Evolutionary conservation across 352 stramenopile genomes (phyloP).

Genomic region (Aphanomyces invadans): DNA sequence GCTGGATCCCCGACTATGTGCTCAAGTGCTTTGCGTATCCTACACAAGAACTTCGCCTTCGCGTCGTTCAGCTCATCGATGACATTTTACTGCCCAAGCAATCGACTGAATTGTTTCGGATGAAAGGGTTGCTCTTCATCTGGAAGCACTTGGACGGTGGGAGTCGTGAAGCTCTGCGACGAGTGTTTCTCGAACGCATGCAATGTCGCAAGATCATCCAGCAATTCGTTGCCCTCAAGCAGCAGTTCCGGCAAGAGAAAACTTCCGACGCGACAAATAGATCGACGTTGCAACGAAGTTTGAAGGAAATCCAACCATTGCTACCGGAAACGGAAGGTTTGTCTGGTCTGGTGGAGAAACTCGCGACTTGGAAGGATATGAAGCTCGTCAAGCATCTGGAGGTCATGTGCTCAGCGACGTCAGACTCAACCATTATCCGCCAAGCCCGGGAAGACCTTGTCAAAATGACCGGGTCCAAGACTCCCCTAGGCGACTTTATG

Average conservation of each 20-base stretch:
- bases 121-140: slow-evolving; percentile 65
- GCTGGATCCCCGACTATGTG: slow-evolving; percentile 76
- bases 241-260: slow-evolving; percentile 32
- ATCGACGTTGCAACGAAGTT: slow-evolving; percentile 31
- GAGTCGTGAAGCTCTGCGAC: slow-evolving; percentile 62
- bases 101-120: slow-evolving; percentile 39
- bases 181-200: slow-evolving; percentile 53
- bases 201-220: slow-evolving; percentile 36
- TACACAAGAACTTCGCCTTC: slow-evolving; percentile 72
- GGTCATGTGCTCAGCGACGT: slow-evolving; percentile 46
- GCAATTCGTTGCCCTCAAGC: slow-evolving; percentile 45
- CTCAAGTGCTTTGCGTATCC: slow-evolving; percentile 82
- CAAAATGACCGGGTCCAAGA: slow-evolving; percentile 73
- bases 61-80: slow-evolving; percentile 74
- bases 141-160: slow-evolving; percentile 53
- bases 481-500: slow-evolving; percentile 58
- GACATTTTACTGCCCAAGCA: slow-evolving; percentile 76
- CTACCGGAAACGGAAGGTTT: slow-evolving; percentile 49
- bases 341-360: slow-evolving; percentile 40
- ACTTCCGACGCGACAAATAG: slow-evolving; percentile 18
- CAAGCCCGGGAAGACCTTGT: slow-evolving; percentile 56
- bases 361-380: slow-evolving; percentile 69
- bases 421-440: slow-evolving; percentile 41
- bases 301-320: slow-evolving; percentile 36
- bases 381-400: slow-evolving; percentile 67